Conservation (phyloP, 1,139 yeast genomes). For the Geotrichum carabidarum region DNA sequence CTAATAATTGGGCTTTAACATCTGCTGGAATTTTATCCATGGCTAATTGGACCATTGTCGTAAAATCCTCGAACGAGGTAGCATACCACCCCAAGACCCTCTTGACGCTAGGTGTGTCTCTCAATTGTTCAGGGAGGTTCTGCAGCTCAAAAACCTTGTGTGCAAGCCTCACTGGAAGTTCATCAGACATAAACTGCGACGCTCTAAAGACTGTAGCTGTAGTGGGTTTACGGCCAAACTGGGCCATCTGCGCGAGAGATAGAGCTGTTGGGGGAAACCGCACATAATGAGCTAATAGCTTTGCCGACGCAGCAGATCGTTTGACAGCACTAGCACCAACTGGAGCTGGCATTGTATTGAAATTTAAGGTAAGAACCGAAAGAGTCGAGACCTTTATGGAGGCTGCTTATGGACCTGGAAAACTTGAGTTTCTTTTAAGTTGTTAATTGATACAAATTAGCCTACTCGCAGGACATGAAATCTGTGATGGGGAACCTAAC, state of each 20-base stretch:
- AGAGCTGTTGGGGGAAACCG: constrained; percentile 78
- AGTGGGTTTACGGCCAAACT: constrained; percentile 72
- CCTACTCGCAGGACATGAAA: too few relatives aligned
- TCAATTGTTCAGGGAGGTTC: constrained; percentile 68
- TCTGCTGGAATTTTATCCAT: constrained; percentile 12
- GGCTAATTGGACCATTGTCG: constrained; percentile 37
- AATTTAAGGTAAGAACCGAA: too few relatives aligned
- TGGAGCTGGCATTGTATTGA: background rate
- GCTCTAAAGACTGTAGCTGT: constrained; percentile 80
- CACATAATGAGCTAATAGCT: constrained; percentile 51
- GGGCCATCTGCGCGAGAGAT: constrained; percentile 83
- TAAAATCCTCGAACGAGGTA: constrained; percentile 80
- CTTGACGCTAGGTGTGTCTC: constrained; percentile 66
- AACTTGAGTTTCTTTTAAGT: too few relatives aligned
- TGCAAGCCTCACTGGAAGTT: constrained; percentile 81
- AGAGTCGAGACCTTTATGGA: too few relatives aligned
- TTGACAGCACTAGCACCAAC: background rate
- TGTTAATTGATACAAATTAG: too few relatives aligned
- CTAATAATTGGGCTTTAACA: constrained; percentile 13
- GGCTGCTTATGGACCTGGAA: too few relatives aligned
- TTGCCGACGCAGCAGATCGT: background rate
- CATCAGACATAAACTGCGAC: constrained; percentile 79
- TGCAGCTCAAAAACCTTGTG: constrained; percentile 83
- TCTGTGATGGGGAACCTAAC: too few relatives aligned
- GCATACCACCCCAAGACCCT: constrained; percentile 87